Percentiles rank a stretch among this genome's conserved stretches.
phyloP scores from a whole-genome alignment of 2,329 filamentous ascomycete genomes.

The Sclerotinia glacialis region DNA sequence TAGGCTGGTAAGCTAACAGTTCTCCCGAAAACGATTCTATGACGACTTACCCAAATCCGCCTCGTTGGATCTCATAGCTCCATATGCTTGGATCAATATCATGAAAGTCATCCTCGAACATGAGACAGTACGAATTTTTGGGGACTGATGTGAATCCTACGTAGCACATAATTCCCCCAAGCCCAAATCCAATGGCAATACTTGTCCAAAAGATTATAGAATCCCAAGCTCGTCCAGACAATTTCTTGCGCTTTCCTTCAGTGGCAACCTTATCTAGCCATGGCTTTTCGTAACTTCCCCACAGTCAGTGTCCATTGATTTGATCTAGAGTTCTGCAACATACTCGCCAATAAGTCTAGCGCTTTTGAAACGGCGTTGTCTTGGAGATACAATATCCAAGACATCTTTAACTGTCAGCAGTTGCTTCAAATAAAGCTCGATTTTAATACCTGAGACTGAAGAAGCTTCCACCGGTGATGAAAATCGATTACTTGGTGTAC shows the following conservation, averaged over 20 bases:
- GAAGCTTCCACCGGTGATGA: constrained; percentile 5
- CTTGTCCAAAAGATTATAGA: constrained; percentile 21
- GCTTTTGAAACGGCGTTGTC: constrained; percentile 26
- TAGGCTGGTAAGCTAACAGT: constrained; percentile 5
- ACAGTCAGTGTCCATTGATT: not conserved
- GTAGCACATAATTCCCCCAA: constrained; percentile 24
- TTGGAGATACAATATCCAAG: constrained; percentile 10
- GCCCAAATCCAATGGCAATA: constrained; percentile 21
- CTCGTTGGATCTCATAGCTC: constrained; percentile 46
- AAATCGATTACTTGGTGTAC: constrained; percentile 11
- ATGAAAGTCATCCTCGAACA: constrained; percentile 49
- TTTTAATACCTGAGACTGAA: constrained; percentile 17
- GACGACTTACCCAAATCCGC: constrained; percentile 21
- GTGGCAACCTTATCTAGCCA: constrained; percentile 21
- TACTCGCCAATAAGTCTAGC: constrained; percentile 26
- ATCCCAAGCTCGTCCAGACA: constrained; percentile 22
- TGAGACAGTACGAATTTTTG: constrained; percentile 45
- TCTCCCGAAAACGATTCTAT: not conserved
- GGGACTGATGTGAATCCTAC: constrained; percentile 20
- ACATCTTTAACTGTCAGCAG: constrained; percentile 1
- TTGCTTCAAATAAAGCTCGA: not conserved
- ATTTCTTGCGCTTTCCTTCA: constrained; percentile 22
- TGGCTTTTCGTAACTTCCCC: constrained; percentile 27
- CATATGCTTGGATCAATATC: constrained; percentile 45
- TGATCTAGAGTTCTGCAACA: not conserved